A percentile compares a stretch with the other conserved stretches of the same genome.
phyloP scores from a whole-genome alignment of 2,329 filamentous ascomycete species.

The Diplodia mutila region DNA sequence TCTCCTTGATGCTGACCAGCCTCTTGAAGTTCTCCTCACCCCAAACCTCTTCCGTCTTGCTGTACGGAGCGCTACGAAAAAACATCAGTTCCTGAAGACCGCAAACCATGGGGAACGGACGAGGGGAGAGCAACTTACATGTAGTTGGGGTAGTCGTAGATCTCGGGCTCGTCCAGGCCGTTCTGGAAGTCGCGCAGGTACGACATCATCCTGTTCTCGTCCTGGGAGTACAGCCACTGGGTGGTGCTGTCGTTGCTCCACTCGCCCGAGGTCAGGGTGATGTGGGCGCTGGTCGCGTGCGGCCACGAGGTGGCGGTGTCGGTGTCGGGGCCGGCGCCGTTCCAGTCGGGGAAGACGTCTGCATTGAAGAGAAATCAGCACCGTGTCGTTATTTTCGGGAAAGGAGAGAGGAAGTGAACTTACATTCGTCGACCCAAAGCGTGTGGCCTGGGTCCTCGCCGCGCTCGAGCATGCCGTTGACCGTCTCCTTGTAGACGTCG shows the following conservation, averaged over 20 bases:
- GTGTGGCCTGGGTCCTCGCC: slow-evolving; percentile 23
- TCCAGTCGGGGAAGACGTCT: slow-evolving; percentile 22
- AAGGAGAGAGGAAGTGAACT: not conserved
- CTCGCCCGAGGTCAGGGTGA: slow-evolving; percentile 20
- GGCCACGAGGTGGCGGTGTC: slow-evolving; percentile 16
- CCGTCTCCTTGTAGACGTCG: slow-evolving; percentile 20
- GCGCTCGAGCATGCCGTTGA: slow-evolving; percentile 21
- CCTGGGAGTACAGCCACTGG: slow-evolving; percentile 13
- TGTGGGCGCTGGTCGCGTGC: slow-evolving; percentile 20
- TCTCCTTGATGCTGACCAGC: slow-evolving; percentile 18
- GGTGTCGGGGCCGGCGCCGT: slow-evolving; percentile 7
- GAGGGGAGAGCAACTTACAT: not conserved
- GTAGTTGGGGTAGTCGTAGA: slow-evolving; percentile 25
- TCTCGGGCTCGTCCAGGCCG: slow-evolving; percentile 3
- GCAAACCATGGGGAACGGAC: too few species aligned
- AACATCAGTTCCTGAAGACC: not conserved
- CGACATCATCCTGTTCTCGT: slow-evolving; percentile 12
- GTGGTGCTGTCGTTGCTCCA: slow-evolving; percentile 21
- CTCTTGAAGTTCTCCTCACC: slow-evolving; percentile 12
- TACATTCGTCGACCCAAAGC: slow-evolving; percentile 21
- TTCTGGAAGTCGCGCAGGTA: slow-evolving; percentile 22
- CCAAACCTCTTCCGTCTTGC: slow-evolving; percentile 19
- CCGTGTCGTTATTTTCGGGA: not conserved
- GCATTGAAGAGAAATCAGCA: not conserved
- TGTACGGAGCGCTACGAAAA: not conserved